Percentiles rank a stretch among this genome's conserved stretches.
Conservation (phyloP, 768 basidiomycete species). For the Trametes punicea region DNA sequence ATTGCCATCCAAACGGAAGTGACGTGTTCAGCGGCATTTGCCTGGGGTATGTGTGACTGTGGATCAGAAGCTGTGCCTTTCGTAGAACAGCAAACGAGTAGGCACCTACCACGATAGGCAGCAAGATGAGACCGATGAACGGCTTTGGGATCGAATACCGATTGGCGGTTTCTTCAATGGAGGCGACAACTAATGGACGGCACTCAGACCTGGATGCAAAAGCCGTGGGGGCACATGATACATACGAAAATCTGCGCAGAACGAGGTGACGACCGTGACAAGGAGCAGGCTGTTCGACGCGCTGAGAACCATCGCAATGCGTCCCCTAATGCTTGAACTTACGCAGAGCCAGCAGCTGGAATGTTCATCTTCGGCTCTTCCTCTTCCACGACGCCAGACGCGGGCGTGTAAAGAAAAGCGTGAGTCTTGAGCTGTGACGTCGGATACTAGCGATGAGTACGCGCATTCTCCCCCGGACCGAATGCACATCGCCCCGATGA, state of each 20-base stretch:
- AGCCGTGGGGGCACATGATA: slow-evolving; percentile 18
- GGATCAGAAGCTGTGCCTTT: neutral
- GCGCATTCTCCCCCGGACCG: neutral
- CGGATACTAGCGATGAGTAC: neutral
- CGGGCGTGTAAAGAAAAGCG: slow-evolving; percentile 54
- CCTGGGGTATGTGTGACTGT: slow-evolving; percentile 34
- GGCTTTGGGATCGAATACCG: slow-evolving; percentile 78
- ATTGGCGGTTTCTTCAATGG: slow-evolving; percentile 87
- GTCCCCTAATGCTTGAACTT: slow-evolving; percentile 2
- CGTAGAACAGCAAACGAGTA: neutral
- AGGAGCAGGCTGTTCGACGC: slow-evolving; percentile 50
- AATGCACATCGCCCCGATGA: neutral
- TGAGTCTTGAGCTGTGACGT: slow-evolving; percentile 65
- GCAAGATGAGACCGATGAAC: slow-evolving; percentile 83
- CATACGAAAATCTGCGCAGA: slow-evolving; percentile 85
- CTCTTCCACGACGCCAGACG: slow-evolving; percentile 35
- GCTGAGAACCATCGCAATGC: neutral
- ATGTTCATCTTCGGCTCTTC: slow-evolving; percentile 65
- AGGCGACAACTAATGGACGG: slow-evolving; percentile 64
- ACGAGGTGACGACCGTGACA: slow-evolving; percentile 79
- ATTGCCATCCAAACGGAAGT: slow-evolving; percentile 87
- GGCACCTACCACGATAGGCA: slow-evolving; percentile 76
- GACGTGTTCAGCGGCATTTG: slow-evolving; percentile 84
- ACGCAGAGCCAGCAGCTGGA: slow-evolving; percentile 58
- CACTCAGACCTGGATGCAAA: neutral